phyloP scores from a whole-genome alignment of 495 filamentous ascomycete genomes.

The Talaromyces wortmannii region DNA sequence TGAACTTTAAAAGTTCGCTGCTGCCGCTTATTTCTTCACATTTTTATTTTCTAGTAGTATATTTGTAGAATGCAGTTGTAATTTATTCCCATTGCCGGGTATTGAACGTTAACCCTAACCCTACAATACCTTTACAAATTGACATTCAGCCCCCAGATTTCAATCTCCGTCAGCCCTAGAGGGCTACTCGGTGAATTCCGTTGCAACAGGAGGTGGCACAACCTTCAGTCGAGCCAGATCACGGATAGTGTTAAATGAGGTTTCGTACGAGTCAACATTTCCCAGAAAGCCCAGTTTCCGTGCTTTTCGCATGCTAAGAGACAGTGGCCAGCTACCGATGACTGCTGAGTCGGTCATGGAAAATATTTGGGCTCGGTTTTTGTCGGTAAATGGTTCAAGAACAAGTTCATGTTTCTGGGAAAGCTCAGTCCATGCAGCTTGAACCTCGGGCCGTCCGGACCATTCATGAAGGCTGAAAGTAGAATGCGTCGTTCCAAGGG shows the following conservation, averaged over 20 bases:
- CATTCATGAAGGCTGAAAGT: slow-evolving; percentile 33
- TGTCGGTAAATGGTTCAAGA: not conserved
- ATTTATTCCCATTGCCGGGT: not conserved
- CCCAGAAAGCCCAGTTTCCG: slow-evolving; percentile 31
- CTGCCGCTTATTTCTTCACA: too few relatives aligned
- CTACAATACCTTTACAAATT: too few relatives aligned
- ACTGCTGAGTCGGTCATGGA: not conserved
- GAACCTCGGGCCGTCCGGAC: slow-evolving; percentile 34
- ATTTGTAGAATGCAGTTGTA: not conserved
- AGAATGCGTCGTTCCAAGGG: slow-evolving; percentile 19
- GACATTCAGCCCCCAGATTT: too few relatives aligned
- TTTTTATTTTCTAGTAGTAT: not conserved
- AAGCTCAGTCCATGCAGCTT: slow-evolving; percentile 29
- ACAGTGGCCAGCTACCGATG: not conserved
- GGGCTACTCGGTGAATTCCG: not conserved
- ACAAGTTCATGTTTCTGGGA: slow-evolving; percentile 7
- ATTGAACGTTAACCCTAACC: too few relatives aligned
- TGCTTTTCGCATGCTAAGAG: slow-evolving; percentile 26
- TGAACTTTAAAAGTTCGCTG: too few relatives aligned
- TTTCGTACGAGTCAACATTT: slow-evolving; percentile 28
- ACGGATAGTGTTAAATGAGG: slow-evolving; percentile 20
- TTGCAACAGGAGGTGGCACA: slow-evolving; percentile 13
- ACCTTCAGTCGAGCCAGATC: slow-evolving; percentile 26
- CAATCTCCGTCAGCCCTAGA: too few relatives aligned
- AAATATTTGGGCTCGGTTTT: not conserved